These are phyloP conservation scores for Fraxinus anomala DNA, from an alignment of 257 asterid species.

Conservation along the genomic window DNA sequence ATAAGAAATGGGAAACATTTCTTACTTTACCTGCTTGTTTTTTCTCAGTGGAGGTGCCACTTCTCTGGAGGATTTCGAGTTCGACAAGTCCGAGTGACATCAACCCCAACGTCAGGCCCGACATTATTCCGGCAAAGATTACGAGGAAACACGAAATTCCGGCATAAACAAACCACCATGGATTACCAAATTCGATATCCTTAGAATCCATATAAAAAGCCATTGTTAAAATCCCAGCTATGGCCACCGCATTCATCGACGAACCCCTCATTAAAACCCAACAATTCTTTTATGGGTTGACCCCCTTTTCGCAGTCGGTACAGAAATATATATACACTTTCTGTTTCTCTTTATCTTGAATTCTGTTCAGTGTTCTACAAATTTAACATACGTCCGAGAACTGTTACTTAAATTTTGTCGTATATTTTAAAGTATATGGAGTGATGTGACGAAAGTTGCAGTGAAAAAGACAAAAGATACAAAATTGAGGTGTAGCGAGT, in stretches of 20 bases:
- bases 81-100: slow-evolving; percentile 96
- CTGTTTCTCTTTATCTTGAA: background rate
- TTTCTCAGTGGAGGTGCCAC: slow-evolving; percentile 74
- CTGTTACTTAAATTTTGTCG: background rate
- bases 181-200: slow-evolving; percentile 82
- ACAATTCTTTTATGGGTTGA: background rate
- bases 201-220: slow-evolving; percentile 58
- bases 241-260: slow-evolving; percentile 43
- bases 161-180: slow-evolving; percentile 90
- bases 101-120: slow-evolving; percentile 86
- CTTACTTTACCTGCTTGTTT: slow-evolving; percentile 73
- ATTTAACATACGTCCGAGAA: background rate
- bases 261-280: slow-evolving; percentile 34
- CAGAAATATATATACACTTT: background rate
- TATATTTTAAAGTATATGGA: background rate
- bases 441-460: background rate
- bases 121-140: slow-evolving; percentile 93
- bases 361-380: background rate
- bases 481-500: background rate
- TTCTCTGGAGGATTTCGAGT: slow-evolving; percentile 83
- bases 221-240: slow-evolving; percentile 42
- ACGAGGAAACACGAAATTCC: slow-evolving; percentile 91
- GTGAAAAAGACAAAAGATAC: background rate
- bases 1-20: background rate
- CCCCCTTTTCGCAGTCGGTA: slow-evolving; percentile 1